A percentile compares a stretch with the other conserved stretches of the same genome.
phyloP scores from a whole-genome alignment of 306 rosid genomes.

The Ormosia semicastrata region DNA sequence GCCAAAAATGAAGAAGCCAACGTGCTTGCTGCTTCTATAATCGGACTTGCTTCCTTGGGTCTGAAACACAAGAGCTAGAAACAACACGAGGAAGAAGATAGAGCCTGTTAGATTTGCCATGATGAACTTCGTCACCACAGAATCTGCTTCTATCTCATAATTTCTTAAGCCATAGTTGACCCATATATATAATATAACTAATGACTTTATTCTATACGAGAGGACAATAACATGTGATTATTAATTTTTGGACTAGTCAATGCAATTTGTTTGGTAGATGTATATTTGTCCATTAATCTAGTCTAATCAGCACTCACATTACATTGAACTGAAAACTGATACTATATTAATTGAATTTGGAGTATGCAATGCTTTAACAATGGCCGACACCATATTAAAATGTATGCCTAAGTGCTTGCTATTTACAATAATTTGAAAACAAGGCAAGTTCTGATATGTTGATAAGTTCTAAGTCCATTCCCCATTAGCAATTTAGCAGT shows the following conservation, averaged over 20 bases:
- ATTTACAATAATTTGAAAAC: neutral
- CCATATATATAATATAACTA: neutral
- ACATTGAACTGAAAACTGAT: neutral
- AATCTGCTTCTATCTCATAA: neutral
- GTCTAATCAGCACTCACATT: too few relatives aligned
- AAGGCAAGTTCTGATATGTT: neutral
- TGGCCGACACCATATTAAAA: neutral
- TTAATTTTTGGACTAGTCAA: slow-evolving; percentile 18
- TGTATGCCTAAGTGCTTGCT: neutral
- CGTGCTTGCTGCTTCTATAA: slow-evolving; percentile 22
- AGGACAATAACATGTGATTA: neutral
- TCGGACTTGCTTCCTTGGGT: slow-evolving; percentile 23
- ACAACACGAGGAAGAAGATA: slow-evolving; percentile 34
- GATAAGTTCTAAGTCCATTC: neutral
- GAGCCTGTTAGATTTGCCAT: slow-evolving; percentile 31
- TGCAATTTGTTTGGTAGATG: neutral
- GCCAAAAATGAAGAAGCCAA: slow-evolving; percentile 71
- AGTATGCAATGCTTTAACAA: neutral
- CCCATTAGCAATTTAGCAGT: neutral
- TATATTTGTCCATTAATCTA: too few relatives aligned
- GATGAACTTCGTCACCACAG: neutral
- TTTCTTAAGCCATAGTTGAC: neutral
- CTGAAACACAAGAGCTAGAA: neutral
- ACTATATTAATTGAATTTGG: neutral
- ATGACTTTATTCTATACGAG: neutral